phyloP scores from a whole-genome alignment of 1,139 yeast genomes.

The Kodamaea ohmeri region DNA sequence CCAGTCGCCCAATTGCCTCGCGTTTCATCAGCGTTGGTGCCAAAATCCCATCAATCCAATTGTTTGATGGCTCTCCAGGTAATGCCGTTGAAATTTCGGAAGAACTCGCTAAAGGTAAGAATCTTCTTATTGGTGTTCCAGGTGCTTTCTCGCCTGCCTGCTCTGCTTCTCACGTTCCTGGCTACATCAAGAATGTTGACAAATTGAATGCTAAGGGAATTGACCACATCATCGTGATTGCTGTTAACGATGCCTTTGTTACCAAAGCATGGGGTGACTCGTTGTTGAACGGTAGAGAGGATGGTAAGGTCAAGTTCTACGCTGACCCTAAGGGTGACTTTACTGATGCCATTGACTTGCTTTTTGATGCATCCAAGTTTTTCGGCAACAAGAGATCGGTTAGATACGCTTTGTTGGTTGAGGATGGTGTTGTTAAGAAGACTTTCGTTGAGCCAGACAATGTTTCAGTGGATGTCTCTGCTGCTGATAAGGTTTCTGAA shows the following conservation, averaged over 20 bases:
- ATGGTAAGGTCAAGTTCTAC: constrained; percentile 51
- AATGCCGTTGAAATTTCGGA: constrained; percentile 58
- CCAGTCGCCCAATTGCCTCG: constrained; percentile 1
- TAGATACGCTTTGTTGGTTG: constrained; percentile 74
- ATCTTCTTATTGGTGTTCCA: constrained; percentile 76
- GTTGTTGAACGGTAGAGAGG: constrained; percentile 27
- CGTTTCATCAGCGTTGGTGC: constrained; percentile 50
- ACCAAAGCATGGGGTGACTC: constrained; percentile 72
- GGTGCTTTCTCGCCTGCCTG: constrained; percentile 93
- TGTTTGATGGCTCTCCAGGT: constrained; percentile 69
- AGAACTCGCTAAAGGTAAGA: constrained; percentile 51
- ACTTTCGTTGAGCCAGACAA: constrained; percentile 80
- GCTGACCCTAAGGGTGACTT: constrained; percentile 80
- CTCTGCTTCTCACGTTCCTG: constrained; percentile 75
- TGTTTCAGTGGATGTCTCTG: constrained; percentile 58
- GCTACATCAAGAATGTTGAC: constrained; percentile 52
- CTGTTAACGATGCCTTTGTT: constrained; percentile 87
- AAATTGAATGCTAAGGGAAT: constrained; percentile 66
- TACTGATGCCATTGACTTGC: constrained; percentile 58
- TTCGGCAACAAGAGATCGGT: constrained; percentile 53
- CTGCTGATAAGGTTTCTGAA: constrained; percentile 38
- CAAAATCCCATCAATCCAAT: constrained; percentile 51
- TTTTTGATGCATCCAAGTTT: constrained; percentile 28
- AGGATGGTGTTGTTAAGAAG: constrained; percentile 66
- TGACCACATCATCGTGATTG: constrained; percentile 56